Conservation (phyloP, 148 eudicot genomes). For the Gaultheria prostrata region DNA sequence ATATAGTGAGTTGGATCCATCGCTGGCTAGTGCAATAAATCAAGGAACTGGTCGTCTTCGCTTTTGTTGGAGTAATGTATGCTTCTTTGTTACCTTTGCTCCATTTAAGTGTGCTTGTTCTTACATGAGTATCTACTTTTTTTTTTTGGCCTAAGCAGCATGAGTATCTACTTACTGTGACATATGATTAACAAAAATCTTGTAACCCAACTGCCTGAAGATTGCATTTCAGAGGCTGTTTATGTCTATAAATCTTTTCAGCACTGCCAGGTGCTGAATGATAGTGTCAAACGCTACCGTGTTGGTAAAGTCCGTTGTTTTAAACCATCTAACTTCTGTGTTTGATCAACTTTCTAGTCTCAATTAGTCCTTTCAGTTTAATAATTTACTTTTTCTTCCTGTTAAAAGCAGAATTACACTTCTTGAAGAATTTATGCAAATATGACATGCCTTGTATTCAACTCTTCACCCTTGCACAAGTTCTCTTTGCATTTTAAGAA, state of each 20-base stretch:
- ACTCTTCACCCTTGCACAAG: not conserved
- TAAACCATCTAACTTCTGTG: not conserved
- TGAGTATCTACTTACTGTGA: not conserved
- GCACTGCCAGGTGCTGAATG: not conserved
- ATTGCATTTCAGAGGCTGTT: not conserved
- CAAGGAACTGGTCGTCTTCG: constrained; percentile 93
- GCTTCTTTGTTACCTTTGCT: constrained; percentile 20
- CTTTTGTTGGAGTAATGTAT: constrained; percentile 97
- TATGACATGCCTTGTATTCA: not conserved
- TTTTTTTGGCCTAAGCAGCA: too few relatives aligned
- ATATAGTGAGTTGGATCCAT: constrained; percentile 85
- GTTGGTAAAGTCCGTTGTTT: not conserved
- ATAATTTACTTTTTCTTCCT: not conserved
- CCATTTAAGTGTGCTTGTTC: constrained; percentile 14
- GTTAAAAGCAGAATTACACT: not conserved
- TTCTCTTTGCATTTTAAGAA: not conserved
- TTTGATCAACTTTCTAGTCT: not conserved
- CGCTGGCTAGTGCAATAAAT: constrained; percentile 78
- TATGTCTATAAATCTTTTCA: not conserved
- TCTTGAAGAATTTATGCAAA: not conserved
- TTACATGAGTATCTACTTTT: not conserved
- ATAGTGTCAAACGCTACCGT: not conserved
- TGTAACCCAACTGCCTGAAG: not conserved
- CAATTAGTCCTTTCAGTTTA: not conserved
- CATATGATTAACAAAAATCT: not conserved